Percentiles rank a stretch among this genome's conserved stretches.
phyloP scores from a whole-genome alignment of 371 early-diverging fungal genomes.

The Mortierella sp. region DNA sequence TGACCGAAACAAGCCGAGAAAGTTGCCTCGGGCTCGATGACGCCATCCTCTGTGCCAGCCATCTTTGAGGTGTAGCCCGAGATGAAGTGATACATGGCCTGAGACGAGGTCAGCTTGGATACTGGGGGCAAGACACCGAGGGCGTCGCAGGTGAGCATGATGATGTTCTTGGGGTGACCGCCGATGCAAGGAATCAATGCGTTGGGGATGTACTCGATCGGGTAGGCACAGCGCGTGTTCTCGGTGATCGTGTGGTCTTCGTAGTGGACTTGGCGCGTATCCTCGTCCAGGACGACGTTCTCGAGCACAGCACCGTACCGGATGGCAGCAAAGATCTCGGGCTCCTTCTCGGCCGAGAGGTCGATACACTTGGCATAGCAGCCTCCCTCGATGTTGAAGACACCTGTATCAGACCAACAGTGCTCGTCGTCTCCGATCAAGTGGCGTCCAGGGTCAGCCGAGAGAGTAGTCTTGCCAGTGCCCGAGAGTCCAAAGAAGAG shows the following conservation, averaged over 20 bases:
- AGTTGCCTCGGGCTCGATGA: conserved; percentile 94
- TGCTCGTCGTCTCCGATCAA: conserved; percentile 99
- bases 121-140: conserved; percentile 98
- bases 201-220: conserved; percentile 96
- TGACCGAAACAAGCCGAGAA: conserved; percentile 97
- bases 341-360: conserved; percentile 95
- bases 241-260: conserved; percentile 88
- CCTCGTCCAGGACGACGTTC: conserved; percentile 91
- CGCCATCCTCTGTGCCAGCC: conserved; percentile 97
- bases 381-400: conserved; percentile 98
- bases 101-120: conserved; percentile 89
- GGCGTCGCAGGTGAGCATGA: conserved; percentile 97
- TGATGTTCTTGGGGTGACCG: conserved; percentile 95
- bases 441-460: conserved; percentile 93
- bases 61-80: conserved; percentile 93
- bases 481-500: conserved; percentile 98
- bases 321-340: conserved; percentile 97
- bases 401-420: conserved; percentile 95
- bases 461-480: conserved; percentile 98
- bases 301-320: conserved; percentile 95
- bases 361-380: conserved; percentile 98
- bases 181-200: conserved; percentile 96
- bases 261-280: conserved; percentile 90
- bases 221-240: conserved; percentile 98
- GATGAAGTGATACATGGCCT: conserved; percentile 98